phyloP scores from a whole-genome alignment of 2,329 filamentous ascomycete species.

The Fusarium sp. region DNA sequence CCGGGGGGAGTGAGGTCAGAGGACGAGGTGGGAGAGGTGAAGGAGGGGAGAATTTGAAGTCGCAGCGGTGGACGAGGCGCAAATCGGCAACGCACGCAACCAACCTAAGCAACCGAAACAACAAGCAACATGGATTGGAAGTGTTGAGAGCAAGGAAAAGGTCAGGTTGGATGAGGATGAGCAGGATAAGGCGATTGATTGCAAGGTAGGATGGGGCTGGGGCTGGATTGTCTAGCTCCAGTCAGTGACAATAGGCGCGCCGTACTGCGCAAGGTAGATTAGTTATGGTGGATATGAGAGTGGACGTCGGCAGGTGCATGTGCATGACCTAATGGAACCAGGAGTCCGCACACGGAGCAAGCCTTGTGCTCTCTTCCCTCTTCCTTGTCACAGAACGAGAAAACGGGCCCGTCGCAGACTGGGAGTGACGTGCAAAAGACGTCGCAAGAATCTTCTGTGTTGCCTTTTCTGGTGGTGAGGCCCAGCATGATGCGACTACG shows the following conservation, averaged over 20 bases:
- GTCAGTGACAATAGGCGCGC: constrained; percentile 15
- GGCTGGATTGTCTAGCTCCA: constrained; percentile 27
- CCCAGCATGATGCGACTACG: constrained; percentile 30
- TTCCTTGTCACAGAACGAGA: background rate
- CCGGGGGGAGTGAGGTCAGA: constrained; percentile 19
- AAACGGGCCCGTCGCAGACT: constrained; percentile 6
- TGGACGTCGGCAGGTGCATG: constrained; percentile 36
- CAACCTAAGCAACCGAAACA: background rate
- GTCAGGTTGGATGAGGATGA: constrained; percentile 8
- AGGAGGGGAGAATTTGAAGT: background rate
- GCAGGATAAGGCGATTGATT: constrained; percentile 22
- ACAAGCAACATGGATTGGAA: background rate
- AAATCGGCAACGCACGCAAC: background rate
- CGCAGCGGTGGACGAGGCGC: background rate
- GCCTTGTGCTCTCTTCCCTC: constrained; percentile 28
- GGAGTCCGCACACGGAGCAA: constrained; percentile 3
- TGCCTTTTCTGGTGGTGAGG: background rate
- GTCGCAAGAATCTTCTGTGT: background rate
- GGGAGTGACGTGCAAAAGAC: constrained; percentile 33
- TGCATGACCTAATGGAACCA: constrained; percentile 35
- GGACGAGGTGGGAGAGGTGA: constrained; percentile 4
- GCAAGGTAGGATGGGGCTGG: constrained; percentile 25
- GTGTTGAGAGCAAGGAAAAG: constrained; percentile 3
- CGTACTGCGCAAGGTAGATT: constrained; percentile 30
- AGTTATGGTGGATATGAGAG: constrained; percentile 40